phyloP scores from a whole-genome alignment of 2,329 filamentous ascomycete species.

The Fonsecaea multimorphosa region DNA sequence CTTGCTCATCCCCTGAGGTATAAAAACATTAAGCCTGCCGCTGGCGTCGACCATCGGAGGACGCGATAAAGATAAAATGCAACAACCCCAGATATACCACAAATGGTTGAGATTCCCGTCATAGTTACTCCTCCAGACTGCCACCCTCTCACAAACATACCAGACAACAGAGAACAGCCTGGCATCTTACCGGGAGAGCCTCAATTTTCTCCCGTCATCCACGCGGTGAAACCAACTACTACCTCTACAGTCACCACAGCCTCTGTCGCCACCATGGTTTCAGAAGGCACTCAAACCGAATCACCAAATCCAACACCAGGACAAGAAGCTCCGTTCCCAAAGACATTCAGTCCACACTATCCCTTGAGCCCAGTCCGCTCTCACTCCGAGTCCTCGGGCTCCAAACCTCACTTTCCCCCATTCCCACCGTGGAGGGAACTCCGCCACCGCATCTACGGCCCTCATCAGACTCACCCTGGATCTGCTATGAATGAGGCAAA shows the following conservation, averaged over 20 bases:
- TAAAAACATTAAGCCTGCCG: conserved; percentile 15
- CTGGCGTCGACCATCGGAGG: not conserved
- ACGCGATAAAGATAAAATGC: conserved; percentile 3
- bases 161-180: conserved; percentile 7
- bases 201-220: not conserved
- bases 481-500: not conserved
- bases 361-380: conserved; percentile 8
- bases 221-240: not conserved
- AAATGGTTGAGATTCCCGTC: conserved; percentile 31
- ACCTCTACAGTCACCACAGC: not conserved
- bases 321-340: not conserved
- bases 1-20: conserved; percentile 6
- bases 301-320: not conserved
- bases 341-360: conserved; percentile 1
- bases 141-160: conserved; percentile 14
- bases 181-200: not conserved
- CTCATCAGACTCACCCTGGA: not conserved
- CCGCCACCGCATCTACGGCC: conserved; percentile 6
- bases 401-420: conserved; percentile 15
- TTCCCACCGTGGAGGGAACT: conserved; percentile 28
- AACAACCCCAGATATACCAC: conserved; percentile 17
- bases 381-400: conserved; percentile 12
- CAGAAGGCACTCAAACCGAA: conserved; percentile 30
- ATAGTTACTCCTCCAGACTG: conserved; percentile 28
- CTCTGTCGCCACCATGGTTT: conserved; percentile 14